phyloP scores from a whole-genome alignment of 176 grass and related monocot genomes.

The Tillandsia leiboldiana region DNA sequence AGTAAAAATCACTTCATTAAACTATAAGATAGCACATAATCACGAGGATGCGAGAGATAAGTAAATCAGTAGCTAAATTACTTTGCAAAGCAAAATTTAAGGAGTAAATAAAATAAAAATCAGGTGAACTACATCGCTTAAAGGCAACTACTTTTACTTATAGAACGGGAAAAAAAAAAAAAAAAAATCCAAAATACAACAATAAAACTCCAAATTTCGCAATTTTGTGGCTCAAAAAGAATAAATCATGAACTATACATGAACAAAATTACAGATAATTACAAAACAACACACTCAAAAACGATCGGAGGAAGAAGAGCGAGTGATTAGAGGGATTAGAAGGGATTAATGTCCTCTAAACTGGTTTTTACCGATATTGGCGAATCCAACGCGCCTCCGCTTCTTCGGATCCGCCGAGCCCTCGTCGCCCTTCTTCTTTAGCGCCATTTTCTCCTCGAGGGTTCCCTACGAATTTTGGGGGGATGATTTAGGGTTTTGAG shows the following conservation, averaged over 20 bases:
- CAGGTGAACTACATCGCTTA: no score
- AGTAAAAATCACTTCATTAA: neutral
- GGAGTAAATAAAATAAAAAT: no score
- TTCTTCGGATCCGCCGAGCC: constrained; percentile 44
- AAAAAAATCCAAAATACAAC: neutral
- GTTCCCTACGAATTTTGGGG: constrained; percentile 6
- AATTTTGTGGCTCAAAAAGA: neutral
- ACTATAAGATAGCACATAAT: neutral
- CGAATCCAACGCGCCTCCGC: constrained; percentile 79
- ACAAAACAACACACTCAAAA: neutral
- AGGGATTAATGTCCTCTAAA: neutral
- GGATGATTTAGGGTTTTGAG: constrained; percentile 22
- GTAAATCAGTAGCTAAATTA: no score
- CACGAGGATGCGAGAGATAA: neutral
- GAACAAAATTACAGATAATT: neutral
- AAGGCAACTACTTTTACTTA: no score
- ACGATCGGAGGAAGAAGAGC: neutral
- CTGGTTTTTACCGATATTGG: constrained; percentile 39
- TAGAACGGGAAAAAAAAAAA: neutral
- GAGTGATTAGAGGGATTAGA: neutral
- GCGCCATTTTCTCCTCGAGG: constrained; percentile 43
- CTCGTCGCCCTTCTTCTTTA: constrained; percentile 59
- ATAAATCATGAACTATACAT: neutral
- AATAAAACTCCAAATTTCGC: neutral
- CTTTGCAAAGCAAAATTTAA: no score